Evolutionary conservation across 2,329 filamentous ascomycete genomes (phyloP).

Genomic region (Penicillium sp.): DNA sequence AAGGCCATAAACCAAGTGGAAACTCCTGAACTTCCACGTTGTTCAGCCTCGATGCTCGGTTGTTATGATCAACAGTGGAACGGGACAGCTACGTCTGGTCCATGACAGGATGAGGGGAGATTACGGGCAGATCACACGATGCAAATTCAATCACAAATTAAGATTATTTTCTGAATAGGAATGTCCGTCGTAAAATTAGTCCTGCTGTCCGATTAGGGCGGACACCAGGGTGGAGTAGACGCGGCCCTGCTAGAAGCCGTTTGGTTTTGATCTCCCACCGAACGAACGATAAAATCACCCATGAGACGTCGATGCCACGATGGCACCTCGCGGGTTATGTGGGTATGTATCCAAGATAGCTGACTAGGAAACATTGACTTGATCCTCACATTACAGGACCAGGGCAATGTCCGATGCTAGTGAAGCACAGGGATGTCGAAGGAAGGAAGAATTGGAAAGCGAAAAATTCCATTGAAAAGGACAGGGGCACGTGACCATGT

Average conservation of each 20-base stretch:
- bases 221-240: conserved; percentile 51
- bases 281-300: conserved; percentile 42
- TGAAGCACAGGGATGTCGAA: background rate
- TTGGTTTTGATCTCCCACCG: conserved; percentile 49
- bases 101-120: background rate
- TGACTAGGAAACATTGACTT: background rate
- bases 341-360: conserved; percentile 5
- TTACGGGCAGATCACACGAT: background rate
- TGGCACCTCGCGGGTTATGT: conserved; percentile 28
- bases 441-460: background rate
- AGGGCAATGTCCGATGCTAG: background rate
- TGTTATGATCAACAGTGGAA: too few relatives aligned
- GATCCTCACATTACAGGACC: conserved; percentile 19
- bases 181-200: conserved; percentile 50
- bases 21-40: too few relatives aligned
- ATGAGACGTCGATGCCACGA: conserved; percentile 37
- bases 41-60: too few relatives aligned
- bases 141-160: background rate
- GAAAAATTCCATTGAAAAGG: conserved; percentile 4
- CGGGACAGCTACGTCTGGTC: too few relatives aligned
- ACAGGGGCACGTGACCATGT: conserved; percentile 12
- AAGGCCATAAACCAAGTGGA: too few relatives aligned
- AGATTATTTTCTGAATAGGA: background rate
- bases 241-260: conserved; percentile 51
- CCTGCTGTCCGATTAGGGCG: conserved; percentile 40